Evolutionary conservation across 495 filamentous ascomycete genomes (phyloP), one percentile per base, ranked within the genome.

Genomic region (Lophiotrema nucula): DNA sequence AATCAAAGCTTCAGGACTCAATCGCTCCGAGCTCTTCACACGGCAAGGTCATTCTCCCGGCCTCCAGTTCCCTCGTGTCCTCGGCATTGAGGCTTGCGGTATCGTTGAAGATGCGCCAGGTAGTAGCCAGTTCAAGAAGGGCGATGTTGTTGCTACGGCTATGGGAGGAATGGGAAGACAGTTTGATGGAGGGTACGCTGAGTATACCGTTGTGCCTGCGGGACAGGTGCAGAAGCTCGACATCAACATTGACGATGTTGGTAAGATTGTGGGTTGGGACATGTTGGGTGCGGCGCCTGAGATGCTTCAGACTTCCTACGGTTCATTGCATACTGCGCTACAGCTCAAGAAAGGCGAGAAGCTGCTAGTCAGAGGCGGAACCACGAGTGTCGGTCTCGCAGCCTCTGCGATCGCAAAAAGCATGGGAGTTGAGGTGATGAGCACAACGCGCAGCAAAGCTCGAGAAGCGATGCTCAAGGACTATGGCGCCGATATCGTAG

Each of bases 241-340:
- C 35, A 70, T 69, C 21, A 57, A 57, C 16, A 33, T 78, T 16
- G 53, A 58, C 6, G 45, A 56, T 15, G 15, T 47, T 26, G 50
- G 58, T 21, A 48, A 61, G 27, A 47, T 10, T 6, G n/a, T 56
- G 15, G 28, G 31, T 0, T 79, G 79, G 74, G 73, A 70, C 42
- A 63, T 70, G 1, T 51, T 82, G 0, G 81, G 78, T 13, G 77
- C 76, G 0, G 59, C 80, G 39, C 79, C 79, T 1, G 80, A 81
- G 67, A 81, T 81, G 78, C 31, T 81, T 52, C 79, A 81, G 68
- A 81, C 80, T 19, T 75, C 80, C 3, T 82, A 74, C 62, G 80
- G 79, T 4, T 67, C 70, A 6, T 45, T 82, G 27, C 69, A 74
- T 13, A 66, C 56, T 28, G 55, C 66, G 16, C 59, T 82, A 27